These are phyloP conservation scores for Nothophaeocryptopus gaeumannii DNA, from an alignment of 2,329 filamentous ascomycete genomes.

Conservation along the genomic window DNA sequence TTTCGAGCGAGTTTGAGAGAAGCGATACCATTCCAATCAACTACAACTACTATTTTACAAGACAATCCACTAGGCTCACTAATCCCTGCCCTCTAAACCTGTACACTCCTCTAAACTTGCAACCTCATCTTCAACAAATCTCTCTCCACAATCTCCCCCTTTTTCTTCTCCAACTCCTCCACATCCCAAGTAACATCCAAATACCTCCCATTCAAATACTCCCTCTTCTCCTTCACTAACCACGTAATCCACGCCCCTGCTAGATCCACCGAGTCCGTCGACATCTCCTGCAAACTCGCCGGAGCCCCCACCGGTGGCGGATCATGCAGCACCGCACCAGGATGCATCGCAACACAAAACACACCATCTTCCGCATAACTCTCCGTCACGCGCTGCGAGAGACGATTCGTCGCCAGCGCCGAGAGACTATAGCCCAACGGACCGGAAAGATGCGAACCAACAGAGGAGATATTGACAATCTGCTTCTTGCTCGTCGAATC, in stretches of 20 bases:
- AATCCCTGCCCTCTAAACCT: too few relatives aligned
- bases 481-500: background rate
- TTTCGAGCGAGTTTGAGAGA: background rate
- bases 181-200: slow-evolving; percentile 40
- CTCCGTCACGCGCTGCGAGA: slow-evolving; percentile 36
- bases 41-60: too few relatives aligned
- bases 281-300: slow-evolving; percentile 15
- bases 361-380: slow-evolving; percentile 28
- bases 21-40: too few relatives aligned
- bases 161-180: slow-evolving; percentile 34
- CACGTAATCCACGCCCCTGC: slow-evolving; percentile 29
- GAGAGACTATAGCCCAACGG: slow-evolving; percentile 36
- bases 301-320: slow-evolving; percentile 35
- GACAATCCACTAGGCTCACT: too few relatives aligned
- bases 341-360: slow-evolving; percentile 33
- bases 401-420: slow-evolving; percentile 34
- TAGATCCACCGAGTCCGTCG: slow-evolving; percentile 29
- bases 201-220: slow-evolving; percentile 40
- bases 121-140: slow-evolving; percentile 36
- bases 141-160: slow-evolving; percentile 34
- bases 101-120: too few relatives aligned
- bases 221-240: slow-evolving; percentile 33
- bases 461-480: slow-evolving; percentile 34
- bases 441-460: slow-evolving; percentile 32
- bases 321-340: slow-evolving; percentile 33